Base-by-base conservation (phyloP, 2,329 filamentous ascomycete species). In the Xylariaceae sp. region DNA sequence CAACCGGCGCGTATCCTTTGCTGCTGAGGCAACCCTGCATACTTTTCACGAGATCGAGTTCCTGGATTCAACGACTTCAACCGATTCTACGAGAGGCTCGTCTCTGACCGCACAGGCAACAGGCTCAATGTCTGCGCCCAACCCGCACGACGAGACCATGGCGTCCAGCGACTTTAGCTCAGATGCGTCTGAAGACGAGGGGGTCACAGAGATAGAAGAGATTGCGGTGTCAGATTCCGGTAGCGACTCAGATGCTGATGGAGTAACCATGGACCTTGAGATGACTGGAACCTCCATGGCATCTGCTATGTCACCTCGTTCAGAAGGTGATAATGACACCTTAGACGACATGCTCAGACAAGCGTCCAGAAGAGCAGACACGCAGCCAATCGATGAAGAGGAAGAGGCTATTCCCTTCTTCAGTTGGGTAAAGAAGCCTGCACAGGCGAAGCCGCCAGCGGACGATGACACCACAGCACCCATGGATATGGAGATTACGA, bases 31-130 rank as follows among this genome's bases (percentile, higher is more conserved):
- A 10, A 99, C 94, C 2, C 81, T 99, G 41, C 94, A 99, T 72
- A 99, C 94, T 0, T 97, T 96, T 82, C 92, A 97, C 70, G 92
- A 94, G 58, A 85, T 97, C 50, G 93, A 97, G 70, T 89, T 92
- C 63, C 91, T 92, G 69, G 92, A 97, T 71, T 90, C 90, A 17
- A 95, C 92, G 1, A 89, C 88, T 6, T 88, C 89, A 0, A 88
- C 87, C 0, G 89, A 93, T 64, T 86, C 87, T 9, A 90, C 89
- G 10, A 80, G 90, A 66, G 85, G 87, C 55, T 94, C 91, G 2
- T 84, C 82, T 11, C 72, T 82, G 35, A 78, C 72, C 1, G 69
- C 70, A 30, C 23, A 30, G 23, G 1, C 69, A 69, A n/a, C 66
- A 73, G 1, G 62, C 66, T 18, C 23, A 30, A 30, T 30, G 23